A percentile compares a stretch with the other conserved stretches of the same genome.
Conservation (phyloP, 1,284 basidiomycete genomes). For the Schizophyllum amplum region DNA sequence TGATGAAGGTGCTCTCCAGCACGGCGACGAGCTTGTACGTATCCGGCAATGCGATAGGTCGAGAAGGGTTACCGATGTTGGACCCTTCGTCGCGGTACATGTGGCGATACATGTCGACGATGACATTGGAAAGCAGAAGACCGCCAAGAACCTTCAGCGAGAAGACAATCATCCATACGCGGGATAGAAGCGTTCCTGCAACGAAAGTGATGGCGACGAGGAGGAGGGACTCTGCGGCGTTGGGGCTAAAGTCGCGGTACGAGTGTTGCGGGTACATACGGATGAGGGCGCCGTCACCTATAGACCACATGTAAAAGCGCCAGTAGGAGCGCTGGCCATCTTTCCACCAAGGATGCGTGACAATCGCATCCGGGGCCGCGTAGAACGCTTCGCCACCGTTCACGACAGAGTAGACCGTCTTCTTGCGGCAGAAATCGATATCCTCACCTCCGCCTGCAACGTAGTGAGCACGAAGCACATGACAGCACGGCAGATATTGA, state of each 20-base stretch:
- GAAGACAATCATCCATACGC: slow-evolving; percentile 13
- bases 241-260: slow-evolving; percentile 40
- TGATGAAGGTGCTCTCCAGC: slow-evolving; percentile 39
- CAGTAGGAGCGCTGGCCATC: slow-evolving; percentile 39
- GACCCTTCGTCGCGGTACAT: slow-evolving; percentile 31
- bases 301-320: slow-evolving; percentile 51
- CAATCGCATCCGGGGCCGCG: slow-evolving; percentile 38
- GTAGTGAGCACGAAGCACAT: neutral
- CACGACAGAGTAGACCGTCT: slow-evolving; percentile 30
- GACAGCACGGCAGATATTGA: neutral
- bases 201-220: slow-evolving; percentile 15
- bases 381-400: slow-evolving; percentile 33
- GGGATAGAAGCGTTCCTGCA: neutral
- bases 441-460: slow-evolving; percentile 52
- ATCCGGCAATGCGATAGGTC: slow-evolving; percentile 29
- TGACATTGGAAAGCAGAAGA: slow-evolving; percentile 33
- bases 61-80: slow-evolving; percentile 8
- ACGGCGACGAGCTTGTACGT: slow-evolving; percentile 32
- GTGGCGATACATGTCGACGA: slow-evolving; percentile 42
- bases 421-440: slow-evolving; percentile 49
- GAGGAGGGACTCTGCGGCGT: slow-evolving; percentile 39
- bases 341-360: slow-evolving; percentile 54
- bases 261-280: slow-evolving; percentile 36
- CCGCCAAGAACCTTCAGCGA: slow-evolving; percentile 17
- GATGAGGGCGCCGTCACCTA: slow-evolving; percentile 47